These are phyloP conservation scores for Paradendryphiella salina DNA, from an alignment of 2,329 filamentous ascomycete species.

Conservation along the genomic window DNA sequence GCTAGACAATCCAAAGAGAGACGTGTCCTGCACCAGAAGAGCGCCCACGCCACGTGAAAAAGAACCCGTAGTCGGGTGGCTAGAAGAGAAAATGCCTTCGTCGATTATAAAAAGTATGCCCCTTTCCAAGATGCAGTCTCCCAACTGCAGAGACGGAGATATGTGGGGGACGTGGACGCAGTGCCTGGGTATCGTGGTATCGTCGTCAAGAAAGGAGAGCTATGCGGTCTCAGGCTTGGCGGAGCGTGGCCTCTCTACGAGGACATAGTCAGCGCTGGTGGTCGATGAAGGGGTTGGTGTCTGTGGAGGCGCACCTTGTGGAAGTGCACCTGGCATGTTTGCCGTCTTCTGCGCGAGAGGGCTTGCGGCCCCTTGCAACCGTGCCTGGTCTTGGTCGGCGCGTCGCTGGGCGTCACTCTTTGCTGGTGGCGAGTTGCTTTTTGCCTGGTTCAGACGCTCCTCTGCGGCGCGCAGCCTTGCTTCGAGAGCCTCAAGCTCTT, in stretches of 20 bases:
- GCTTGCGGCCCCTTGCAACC: constrained; percentile 39
- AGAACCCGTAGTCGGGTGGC: constrained; percentile 1
- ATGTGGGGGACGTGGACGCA: constrained; percentile 9
- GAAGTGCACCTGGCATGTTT: constrained; percentile 40
- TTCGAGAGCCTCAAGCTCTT: constrained; percentile 85
- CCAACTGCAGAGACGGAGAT: constrained; percentile 2
- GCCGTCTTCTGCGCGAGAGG: constrained; percentile 24
- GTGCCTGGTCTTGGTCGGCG: constrained; percentile 25
- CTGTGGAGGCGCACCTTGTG: constrained; percentile 39
- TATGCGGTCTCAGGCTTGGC: constrained; percentile 25
- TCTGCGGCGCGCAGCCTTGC: constrained; percentile 83
- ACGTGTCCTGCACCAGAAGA: constrained; percentile 4
- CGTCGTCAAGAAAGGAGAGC: constrained; percentile 8
- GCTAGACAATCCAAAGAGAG: constrained; percentile 12
- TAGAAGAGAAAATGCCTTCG: constrained; percentile 5
- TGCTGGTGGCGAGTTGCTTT: constrained; percentile 37
- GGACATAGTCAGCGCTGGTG: constrained; percentile 43
- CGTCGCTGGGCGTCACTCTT: constrained; percentile 39
- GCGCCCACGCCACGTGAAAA: neutral
- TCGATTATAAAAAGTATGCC: constrained; percentile 13
- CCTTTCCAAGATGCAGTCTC: constrained; percentile 10
- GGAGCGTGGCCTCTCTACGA: constrained; percentile 41
- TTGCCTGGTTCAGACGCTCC: constrained; percentile 62
- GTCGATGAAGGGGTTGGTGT: constrained; percentile 38
- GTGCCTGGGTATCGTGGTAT: constrained; percentile 18